Percentiles rank a stretch among this genome's conserved stretches.
Evolutionary conservation across 169 alveolate species (phyloP).

Genomic region (Plasmodium vivax): DNA sequence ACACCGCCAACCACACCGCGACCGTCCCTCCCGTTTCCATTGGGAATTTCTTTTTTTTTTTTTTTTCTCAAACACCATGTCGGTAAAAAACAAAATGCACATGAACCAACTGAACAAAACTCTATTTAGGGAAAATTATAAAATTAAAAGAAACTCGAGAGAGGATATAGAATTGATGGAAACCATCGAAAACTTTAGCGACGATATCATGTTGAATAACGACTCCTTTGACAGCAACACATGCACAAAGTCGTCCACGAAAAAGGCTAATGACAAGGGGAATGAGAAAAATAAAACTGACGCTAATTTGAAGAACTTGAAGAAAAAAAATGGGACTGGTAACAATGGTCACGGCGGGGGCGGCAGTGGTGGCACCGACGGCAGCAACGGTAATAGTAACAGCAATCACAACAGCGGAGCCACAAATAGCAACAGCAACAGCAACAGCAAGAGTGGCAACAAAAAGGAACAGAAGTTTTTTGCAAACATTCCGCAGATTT

Average conservation of each 20-base stretch:
- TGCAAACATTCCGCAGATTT: constrained; percentile 54
- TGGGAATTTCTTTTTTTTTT: constrained; percentile 9
- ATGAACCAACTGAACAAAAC: constrained; percentile 42
- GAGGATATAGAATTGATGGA: constrained; percentile 64
- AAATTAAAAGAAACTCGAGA: constrained; percentile 12
- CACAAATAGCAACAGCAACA: neutral
- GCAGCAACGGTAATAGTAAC: neutral
- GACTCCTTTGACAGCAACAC: constrained; percentile 28
- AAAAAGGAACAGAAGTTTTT: neutral
- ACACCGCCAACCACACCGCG: neutral
- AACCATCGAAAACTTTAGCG: constrained; percentile 63
- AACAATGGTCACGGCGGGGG: neutral
- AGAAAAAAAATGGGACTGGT: neutral
- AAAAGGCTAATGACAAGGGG: constrained; percentile 24
- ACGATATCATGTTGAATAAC: constrained; percentile 44
- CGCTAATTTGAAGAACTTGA: constrained; percentile 12
- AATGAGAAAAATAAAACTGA: constrained; percentile 22
- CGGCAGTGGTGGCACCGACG: neutral
- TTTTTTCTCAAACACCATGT: constrained; percentile 36
- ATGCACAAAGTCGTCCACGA: neutral
- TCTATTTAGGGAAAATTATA: constrained; percentile 41
- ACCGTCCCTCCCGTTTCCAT: neutral
- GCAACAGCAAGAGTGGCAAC: neutral
- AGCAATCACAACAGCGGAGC: neutral
- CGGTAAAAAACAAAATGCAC: constrained; percentile 61